Evolutionary conservation across 768 basidiomycete species (phyloP).

Genomic region (Lanmaoa pseudosensibilis): DNA sequence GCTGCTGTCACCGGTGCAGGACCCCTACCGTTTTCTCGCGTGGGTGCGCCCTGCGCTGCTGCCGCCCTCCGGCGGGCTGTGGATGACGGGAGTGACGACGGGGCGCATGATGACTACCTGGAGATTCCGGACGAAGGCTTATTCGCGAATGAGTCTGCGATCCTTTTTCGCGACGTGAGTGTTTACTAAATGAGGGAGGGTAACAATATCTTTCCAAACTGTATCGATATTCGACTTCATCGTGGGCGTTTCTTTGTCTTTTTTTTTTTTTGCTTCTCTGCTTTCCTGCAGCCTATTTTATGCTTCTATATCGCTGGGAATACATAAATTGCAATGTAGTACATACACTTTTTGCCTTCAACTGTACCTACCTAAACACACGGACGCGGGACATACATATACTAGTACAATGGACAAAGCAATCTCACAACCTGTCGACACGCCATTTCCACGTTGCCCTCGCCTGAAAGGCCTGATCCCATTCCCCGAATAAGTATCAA

Average conservation of each 20-base stretch:
- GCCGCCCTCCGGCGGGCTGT: not conserved
- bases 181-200: constrained; percentile 17
- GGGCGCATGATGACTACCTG: constrained; percentile 3
- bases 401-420: constrained; percentile 3
- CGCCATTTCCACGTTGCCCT: not conserved
- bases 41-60: constrained; percentile 11
- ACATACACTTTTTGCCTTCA: not conserved
- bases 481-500: not conserved
- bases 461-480: too few relatives aligned
- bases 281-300: constrained; percentile 19
- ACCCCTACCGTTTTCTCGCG: constrained; percentile 16
- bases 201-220: not conserved
- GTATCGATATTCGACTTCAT: constrained; percentile 7
- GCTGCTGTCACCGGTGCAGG: constrained; percentile 21
- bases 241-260: not conserved
- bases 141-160: constrained; percentile 19
- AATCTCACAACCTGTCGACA: not conserved
- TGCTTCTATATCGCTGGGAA: constrained; percentile 20
- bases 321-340: constrained; percentile 16
- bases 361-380: constrained; percentile 1
- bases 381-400: not conserved
- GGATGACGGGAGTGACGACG: constrained; percentile 7
- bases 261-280: not conserved
- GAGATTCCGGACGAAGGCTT: constrained; percentile 20
- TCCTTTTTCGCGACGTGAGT: constrained; percentile 21